Base-by-base conservation (phyloP, 371 early-diverging fungal species). In the Mortierella sp. region DNA sequence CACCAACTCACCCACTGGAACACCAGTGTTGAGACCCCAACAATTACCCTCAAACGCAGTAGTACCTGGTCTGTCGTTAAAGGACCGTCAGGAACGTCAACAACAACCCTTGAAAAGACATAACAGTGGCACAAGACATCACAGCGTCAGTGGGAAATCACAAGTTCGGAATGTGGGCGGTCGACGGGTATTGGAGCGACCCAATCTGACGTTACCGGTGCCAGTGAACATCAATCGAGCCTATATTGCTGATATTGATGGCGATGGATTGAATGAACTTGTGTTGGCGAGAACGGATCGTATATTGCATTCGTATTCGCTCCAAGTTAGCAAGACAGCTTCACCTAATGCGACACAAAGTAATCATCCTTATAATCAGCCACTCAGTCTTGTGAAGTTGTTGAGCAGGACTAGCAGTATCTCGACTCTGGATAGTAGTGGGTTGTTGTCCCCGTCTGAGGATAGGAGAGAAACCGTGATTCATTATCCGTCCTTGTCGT, bases 211-310 rank as follows among this genome's bases (percentile, higher is more conserved):
- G 0, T 72, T 93, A 8, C 84, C 86, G 19, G 92, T 93, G 5
- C 93, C 94, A 27, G 90, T 93, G 28, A 93, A 93, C 68, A 92
- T 92, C 34, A 92, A 92, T 61, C 85, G 88, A 17, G 86, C 89
- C 6, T 64, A 93, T 30, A 91, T 93, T 60, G 91, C 90, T 0
- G 93, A 93, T 61, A 84, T 93, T 23, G 92, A 94, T 63, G 90
- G 88, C 42, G 91, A 93, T 63, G 87, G 87, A 2, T 53, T 86
- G 46, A 94, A 94, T 53, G 93, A 94, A 66, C 78, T 94, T 6
- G 86, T 94, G 2, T 70, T 94, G 19, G 92, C 90, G 2, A 85
- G 93, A n/a, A 93, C 94, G 19, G 94, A 94, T 70, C 86, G 93
- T 1, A 90, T 93, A 48, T 71, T 93, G 50, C 91, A 93, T 57